Conservation (phyloP, 345 rosid genomes). For the Populus alba region DNA sequence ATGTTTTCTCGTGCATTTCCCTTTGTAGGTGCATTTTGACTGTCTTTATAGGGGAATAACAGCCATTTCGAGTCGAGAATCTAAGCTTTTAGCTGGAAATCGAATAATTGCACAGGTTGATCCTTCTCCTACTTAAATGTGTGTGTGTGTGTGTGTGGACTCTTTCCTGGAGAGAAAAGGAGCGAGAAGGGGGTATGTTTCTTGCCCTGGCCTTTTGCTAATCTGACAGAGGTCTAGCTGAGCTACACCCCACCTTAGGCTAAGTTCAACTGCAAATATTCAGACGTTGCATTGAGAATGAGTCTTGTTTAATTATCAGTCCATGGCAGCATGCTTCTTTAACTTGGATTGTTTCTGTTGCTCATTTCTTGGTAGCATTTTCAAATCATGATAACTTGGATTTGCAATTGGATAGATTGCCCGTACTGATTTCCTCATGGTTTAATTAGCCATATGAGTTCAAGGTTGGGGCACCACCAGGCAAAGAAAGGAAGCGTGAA, state of each 20-base stretch:
- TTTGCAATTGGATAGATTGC: not conserved
- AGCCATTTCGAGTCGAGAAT: constrained; percentile 79
- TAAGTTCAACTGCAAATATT: not conserved
- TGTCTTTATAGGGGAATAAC: constrained; percentile 72
- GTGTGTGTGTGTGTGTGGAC: not conserved
- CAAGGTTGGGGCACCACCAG: constrained; percentile 79
- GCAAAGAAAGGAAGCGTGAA: constrained; percentile 83
- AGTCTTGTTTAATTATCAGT: not conserved
- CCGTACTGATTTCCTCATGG: constrained; percentile 1
- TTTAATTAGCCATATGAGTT: constrained; percentile 74
- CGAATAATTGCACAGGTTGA: constrained; percentile 82
- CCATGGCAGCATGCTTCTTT: no score
- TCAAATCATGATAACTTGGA: not conserved
- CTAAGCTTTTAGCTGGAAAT: constrained; percentile 90
- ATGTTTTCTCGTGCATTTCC: not conserved
- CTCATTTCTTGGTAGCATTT: not conserved
- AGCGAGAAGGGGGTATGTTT: no score
- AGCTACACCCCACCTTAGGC: not conserved
- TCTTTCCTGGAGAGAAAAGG: not conserved
- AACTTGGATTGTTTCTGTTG: no score
- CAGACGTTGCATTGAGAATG: not conserved
- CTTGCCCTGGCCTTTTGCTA: no score
- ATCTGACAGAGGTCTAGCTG: no score
- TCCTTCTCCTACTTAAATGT: not conserved
- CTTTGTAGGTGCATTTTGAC: constrained; percentile 75